A percentile compares a stretch with the other conserved stretches of the same genome.
These are phyloP conservation scores for Fagopyrum homotropicum DNA, from an alignment of 148 eudicot species.

Conservation along the genomic window DNA sequence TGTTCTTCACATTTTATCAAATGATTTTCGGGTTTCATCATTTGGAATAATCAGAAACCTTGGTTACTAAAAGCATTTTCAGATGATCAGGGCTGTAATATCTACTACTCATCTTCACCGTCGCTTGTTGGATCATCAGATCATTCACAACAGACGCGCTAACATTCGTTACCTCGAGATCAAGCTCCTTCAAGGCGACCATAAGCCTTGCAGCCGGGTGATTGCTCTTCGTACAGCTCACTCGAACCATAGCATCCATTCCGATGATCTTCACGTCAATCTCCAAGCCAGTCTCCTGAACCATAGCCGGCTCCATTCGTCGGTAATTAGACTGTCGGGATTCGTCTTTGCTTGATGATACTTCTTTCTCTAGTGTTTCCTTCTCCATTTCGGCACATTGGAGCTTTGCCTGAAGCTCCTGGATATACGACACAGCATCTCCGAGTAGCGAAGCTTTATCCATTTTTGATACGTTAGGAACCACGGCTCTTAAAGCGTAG, in stretches of 20 bases:
- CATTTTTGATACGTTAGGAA: conserved; percentile 96
- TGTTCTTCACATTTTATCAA: no score
- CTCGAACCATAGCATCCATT: conserved; percentile 81
- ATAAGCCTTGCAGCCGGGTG: conserved; percentile 86
- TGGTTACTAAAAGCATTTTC: conserved; percentile 38
- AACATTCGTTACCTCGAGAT: conserved; percentile 71
- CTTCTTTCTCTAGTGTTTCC: conserved; percentile 36
- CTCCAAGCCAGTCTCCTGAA: conserved; percentile 34
- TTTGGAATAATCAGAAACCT: conserved; percentile 32
- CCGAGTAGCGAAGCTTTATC: conserved; percentile 91
- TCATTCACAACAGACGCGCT: conserved; percentile 84
- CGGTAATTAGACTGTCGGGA: background rate
- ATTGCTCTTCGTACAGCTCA: conserved; percentile 59
- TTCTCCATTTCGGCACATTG: conserved; percentile 37
- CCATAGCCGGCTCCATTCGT: no score
- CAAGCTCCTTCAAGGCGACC: conserved; percentile 67
- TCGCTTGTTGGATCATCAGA: conserved; percentile 87
- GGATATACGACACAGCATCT: conserved; percentile 76
- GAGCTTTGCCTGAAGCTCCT: conserved; percentile 58
- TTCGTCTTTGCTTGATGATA: conserved; percentile 22
- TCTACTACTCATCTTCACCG: conserved; percentile 61
- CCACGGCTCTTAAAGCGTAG: conserved; percentile 78
- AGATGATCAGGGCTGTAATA: conserved; percentile 74
- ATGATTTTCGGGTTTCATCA: conserved; percentile 1
- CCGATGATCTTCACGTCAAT: conserved; percentile 78